Conservation (phyloP, 2,329 filamentous ascomycete species). For the Diplodia intermedia region DNA sequence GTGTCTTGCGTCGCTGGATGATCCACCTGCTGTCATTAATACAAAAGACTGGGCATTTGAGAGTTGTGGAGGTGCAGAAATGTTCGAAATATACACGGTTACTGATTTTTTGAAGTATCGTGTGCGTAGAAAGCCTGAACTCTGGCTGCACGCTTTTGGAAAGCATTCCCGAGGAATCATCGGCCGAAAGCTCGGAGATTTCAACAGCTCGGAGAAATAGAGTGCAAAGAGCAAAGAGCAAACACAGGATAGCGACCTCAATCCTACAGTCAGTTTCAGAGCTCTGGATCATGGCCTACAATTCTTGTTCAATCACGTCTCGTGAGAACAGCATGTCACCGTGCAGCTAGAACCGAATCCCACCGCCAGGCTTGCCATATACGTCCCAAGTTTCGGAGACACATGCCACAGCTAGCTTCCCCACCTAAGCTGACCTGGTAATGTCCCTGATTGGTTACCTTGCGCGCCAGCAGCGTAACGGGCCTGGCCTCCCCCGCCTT, state of each 20-base stretch:
- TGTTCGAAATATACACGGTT: not conserved
- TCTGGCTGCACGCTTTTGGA: not conserved
- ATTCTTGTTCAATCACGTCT: not conserved
- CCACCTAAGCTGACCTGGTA: not conserved
- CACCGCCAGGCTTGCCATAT: not conserved
- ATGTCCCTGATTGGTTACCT: not conserved
- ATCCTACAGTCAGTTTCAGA: not conserved
- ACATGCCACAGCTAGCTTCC: not conserved
- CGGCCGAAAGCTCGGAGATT: not conserved
- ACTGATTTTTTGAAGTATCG: not conserved
- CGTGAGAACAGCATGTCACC: not conserved
- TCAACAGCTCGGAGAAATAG: not conserved
- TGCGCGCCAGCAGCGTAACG: not conserved
- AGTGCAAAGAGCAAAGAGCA: not conserved
- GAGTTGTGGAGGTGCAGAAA: not conserved
- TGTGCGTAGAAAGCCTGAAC: not conserved
- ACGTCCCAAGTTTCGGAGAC: not conserved
- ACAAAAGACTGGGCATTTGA: not conserved
- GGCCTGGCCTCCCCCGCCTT: constrained; percentile 11
- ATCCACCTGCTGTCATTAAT: not conserved
- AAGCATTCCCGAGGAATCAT: not conserved
- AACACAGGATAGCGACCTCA: not conserved
- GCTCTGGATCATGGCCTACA: not conserved
- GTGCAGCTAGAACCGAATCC: no score
- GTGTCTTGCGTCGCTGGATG: not conserved